Evolutionary conservation across 169 alveolate species (phyloP), one percentile per base, ranked within the genome.

Genomic region (Theileria orientalis): DNA sequence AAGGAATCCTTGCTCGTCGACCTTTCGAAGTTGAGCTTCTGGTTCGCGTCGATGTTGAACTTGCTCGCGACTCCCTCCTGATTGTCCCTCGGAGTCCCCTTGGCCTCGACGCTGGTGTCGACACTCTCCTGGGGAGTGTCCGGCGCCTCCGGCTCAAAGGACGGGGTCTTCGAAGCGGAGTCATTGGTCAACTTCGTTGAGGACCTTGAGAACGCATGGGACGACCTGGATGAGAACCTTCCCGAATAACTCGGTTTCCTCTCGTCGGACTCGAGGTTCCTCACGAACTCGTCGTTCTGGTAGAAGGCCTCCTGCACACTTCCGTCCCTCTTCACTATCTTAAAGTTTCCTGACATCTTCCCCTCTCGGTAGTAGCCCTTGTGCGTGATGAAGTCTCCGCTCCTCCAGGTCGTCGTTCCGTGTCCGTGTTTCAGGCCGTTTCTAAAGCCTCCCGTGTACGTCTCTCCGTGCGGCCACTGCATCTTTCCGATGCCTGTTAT

Each of bases 401-500:
- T 35, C 32, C 51, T 37, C 60, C 76, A 79, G 33, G 60, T 62
- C 35, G 87, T 79, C 30, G 74, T 56, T 13, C 87, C 87, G 54
- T 49, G 41, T 27, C 70, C 56, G 59, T 80, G 88, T 59, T 80
- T 80, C 29, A 33, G 41, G 3, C 88, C 88, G 69, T 73, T 52
- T 16, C 27, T 33, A 37, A 80, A 70, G 40, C 59, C 63, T 27
- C 88, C 88, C 16, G 30, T 57, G 46, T 80, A 80, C 30, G 57
- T 47, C 44, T 80, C 88, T 3, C 88, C 88, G 33, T 19, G 74
- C 25, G 83, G 63, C 88, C 88, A 80, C 19, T 49, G 32, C 83
- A 80, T 80, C 62, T 40, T n/a, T n/a, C 88, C 88, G 14, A 75
- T 62, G 21, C 66, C 66, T 29, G 27, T 56, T 32, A 56, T 56